These are phyloP conservation scores for Gillenia trifoliata DNA, from an alignment of 306 rosid genomes.

Conservation along the genomic window DNA sequence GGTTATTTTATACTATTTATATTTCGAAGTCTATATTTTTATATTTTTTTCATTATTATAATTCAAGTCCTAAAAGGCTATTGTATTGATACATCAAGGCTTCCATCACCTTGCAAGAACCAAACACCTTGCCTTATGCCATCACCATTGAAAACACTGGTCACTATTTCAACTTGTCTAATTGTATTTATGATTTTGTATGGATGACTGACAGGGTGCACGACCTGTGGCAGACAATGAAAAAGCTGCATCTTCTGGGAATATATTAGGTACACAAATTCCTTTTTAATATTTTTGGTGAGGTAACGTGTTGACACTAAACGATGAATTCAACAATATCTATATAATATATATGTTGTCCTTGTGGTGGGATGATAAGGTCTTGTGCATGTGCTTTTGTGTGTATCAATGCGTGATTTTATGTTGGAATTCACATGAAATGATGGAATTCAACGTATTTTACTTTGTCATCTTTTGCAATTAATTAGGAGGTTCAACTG, in stretches of 20 bases:
- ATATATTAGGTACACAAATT: constrained; percentile 14
- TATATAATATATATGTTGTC: background rate
- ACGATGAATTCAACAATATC: background rate
- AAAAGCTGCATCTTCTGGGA: constrained; percentile 65
- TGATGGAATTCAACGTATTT: background rate
- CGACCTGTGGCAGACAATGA: constrained; percentile 67
- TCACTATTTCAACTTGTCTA: background rate
- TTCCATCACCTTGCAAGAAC: background rate
- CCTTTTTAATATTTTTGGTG: constrained; percentile 2
- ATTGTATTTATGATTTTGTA: constrained; percentile 15
- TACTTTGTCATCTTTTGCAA: constrained; percentile 11
- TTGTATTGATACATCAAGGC: background rate
- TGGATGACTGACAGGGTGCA: constrained; percentile 48
- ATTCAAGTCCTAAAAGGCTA: background rate
- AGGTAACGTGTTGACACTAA: background rate
- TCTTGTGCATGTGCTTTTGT: background rate
- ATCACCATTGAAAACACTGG: background rate
- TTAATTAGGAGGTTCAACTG: constrained; percentile 51
- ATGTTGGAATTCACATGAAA: background rate
- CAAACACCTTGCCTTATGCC: background rate
- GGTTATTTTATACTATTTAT: background rate
- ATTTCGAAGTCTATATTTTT: background rate
- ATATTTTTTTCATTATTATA: background rate
- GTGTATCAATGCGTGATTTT: background rate
- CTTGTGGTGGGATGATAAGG: background rate